Percentiles rank a stretch among this genome's conserved stretches.
Conservation (phyloP, 345 rosid species). For the Boechera stricta region DNA sequence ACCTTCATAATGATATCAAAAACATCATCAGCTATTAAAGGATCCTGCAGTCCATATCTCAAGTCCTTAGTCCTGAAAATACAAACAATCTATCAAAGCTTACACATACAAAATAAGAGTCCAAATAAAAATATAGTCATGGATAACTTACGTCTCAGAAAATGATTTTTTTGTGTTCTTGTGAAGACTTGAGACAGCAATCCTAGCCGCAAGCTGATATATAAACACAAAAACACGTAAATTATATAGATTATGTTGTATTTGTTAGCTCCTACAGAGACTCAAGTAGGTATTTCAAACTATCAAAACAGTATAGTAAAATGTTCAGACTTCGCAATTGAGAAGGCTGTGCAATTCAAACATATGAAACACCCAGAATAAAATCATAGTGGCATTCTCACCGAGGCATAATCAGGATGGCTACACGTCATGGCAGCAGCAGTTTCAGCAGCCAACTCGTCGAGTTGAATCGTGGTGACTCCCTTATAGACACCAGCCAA, state of each 20-base stretch:
- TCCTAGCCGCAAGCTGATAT: constrained; percentile 89
- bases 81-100: background rate
- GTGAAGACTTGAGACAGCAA: constrained; percentile 92
- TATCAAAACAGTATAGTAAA: too few species aligned
- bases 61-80: too few species aligned
- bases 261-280: too few species aligned
- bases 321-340: too few species aligned
- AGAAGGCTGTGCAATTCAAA: too few species aligned
- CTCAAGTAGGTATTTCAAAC: too few species aligned
- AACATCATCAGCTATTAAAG: too few species aligned
- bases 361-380: too few species aligned
- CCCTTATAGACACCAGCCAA: constrained; percentile 95
- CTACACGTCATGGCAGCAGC: constrained; percentile 92
- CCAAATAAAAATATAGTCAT: too few species aligned
- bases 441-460: constrained; percentile 96
- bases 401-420: constrained; percentile 92
- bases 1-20: too few species aligned
- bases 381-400: too few species aligned
- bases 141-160: constrained; percentile 79
- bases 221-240: constrained; percentile 1
- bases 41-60: too few species aligned
- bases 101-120: background rate
- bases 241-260: background rate
- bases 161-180: constrained; percentile 89
- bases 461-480: constrained; percentile 92